Evolutionary conservation across 768 basidiomycete species (phyloP).

Genomic region (Sporobolomyces roseus): DNA sequence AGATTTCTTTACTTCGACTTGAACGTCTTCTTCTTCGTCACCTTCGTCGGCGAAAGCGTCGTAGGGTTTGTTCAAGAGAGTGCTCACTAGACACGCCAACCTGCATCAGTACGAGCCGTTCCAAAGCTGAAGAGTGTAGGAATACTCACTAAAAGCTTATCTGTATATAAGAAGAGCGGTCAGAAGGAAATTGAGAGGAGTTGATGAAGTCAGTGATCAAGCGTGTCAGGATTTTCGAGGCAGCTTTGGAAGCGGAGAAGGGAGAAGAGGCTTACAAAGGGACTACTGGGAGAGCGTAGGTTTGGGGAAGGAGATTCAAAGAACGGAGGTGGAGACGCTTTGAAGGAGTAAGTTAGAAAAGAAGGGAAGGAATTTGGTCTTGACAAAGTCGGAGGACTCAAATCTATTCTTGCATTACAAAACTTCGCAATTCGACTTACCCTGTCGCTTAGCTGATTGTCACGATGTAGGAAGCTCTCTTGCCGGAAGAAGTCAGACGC

Average conservation of each 20-base stretch:
- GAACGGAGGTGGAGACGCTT: no score
- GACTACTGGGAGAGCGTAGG: constrained; percentile 1
- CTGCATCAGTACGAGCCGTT: not conserved
- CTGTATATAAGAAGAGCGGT: not conserved
- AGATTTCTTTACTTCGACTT: constrained; percentile 31
- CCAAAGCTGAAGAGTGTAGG: no score
- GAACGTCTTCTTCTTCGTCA: constrained; percentile 36
- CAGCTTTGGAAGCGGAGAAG: not conserved
- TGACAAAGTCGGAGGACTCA: no score
- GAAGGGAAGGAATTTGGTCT: no score
- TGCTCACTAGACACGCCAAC: constrained; percentile 20
- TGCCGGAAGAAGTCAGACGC: no score
- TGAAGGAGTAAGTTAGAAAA: no score
- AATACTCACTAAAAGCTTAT: constrained; percentile 19
- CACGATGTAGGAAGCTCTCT: no score
- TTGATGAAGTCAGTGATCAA: not conserved
- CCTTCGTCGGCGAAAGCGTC: constrained; percentile 43
- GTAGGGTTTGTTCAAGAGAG: constrained; percentile 43
- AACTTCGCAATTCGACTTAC: no score
- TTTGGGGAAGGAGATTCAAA: not conserved
- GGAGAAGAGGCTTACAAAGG: not conserved
- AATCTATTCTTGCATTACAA: no score
- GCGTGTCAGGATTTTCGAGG: no score
- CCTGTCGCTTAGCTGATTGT: no score
- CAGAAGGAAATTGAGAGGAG: no score